A percentile compares a stretch with the other conserved stretches of the same genome.
These are phyloP conservation scores for Nicotiana otophora DNA, from an alignment of 257 asterid species.

Conservation along the genomic window DNA sequence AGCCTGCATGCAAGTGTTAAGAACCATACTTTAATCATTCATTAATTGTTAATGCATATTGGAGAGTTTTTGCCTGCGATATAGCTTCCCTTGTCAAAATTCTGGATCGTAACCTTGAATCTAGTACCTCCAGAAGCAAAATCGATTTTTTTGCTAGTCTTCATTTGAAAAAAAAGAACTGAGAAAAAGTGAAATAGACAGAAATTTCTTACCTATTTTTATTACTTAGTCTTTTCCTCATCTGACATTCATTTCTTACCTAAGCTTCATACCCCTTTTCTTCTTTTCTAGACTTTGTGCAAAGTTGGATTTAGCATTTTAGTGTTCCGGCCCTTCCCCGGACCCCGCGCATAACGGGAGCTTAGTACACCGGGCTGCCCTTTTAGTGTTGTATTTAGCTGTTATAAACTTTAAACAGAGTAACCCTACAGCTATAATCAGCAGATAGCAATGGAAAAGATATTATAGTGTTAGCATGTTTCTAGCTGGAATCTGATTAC, in stretches of 20 bases:
- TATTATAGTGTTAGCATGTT: not conserved
- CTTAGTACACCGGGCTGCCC: no score
- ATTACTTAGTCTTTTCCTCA: not conserved
- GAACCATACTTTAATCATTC: not conserved
- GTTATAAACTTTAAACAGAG: not conserved
- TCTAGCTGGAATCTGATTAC: not conserved
- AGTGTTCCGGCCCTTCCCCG: not conserved
- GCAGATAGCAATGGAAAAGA: not conserved
- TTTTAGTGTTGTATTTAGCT: not conserved
- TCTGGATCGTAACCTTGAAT: not conserved
- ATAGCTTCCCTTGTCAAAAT: not conserved
- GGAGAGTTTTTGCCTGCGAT: not conserved
- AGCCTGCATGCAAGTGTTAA: constrained; percentile 4
- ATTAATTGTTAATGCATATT: not conserved
- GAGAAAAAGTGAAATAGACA: not conserved
- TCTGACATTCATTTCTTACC: not conserved
- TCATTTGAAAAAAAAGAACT: not conserved
- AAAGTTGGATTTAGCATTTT: not conserved
- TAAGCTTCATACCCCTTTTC: not conserved
- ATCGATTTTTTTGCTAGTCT: not conserved
- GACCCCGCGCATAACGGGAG: no score
- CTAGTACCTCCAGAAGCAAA: not conserved
- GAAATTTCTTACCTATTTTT: not conserved
- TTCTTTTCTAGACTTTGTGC: not conserved
- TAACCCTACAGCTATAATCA: not conserved